phyloP scores from a whole-genome alignment of 2,329 filamentous ascomycete species.

The Polychaeton citri region DNA sequence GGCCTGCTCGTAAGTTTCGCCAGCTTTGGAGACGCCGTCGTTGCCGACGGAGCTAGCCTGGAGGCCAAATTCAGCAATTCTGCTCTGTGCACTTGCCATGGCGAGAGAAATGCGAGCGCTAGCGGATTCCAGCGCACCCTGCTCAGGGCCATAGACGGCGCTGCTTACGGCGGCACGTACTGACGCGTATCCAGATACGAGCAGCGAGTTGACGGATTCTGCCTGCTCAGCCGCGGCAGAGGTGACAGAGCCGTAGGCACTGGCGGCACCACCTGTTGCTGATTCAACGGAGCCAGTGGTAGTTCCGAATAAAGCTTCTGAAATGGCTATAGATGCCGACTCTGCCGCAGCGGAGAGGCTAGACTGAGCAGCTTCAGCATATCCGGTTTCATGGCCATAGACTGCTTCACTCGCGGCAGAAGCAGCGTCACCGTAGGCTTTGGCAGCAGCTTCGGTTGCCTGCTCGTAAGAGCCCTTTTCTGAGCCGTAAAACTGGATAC shows the following conservation, averaged over 20 bases:
- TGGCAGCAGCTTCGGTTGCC: slow-evolving; percentile 31
- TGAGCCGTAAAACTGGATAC: slow-evolving; percentile 44
- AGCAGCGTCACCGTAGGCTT: slow-evolving; percentile 31
- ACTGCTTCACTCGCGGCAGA: slow-evolving; percentile 39
- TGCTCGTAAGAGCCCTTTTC: slow-evolving; percentile 40
- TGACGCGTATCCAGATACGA: slow-evolving; percentile 14
- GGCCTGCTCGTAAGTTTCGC: slow-evolving; percentile 22
- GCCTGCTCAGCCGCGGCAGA: slow-evolving; percentile 32
- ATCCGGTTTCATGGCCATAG: slow-evolving; percentile 40
- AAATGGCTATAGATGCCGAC: slow-evolving; percentile 43
- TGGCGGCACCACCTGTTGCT: slow-evolving; percentile 30
- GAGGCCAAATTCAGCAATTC: slow-evolving; percentile 18
- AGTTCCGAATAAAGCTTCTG: slow-evolving; percentile 44
- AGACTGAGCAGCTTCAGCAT: slow-evolving; percentile 39
- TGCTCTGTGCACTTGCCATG: slow-evolving; percentile 31
- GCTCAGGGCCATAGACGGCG: slow-evolving; percentile 38
- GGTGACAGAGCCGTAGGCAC: slow-evolving; percentile 32
- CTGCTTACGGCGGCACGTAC: slow-evolving; percentile 33
- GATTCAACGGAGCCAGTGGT: slow-evolving; percentile 35
- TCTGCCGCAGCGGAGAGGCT: slow-evolving; percentile 41
- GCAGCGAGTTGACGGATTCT: slow-evolving; percentile 13
- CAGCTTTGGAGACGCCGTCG: background rate
- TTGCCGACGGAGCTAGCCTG: background rate
- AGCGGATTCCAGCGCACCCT: slow-evolving; percentile 35
- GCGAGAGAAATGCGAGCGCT: slow-evolving; percentile 28